A percentile compares a stretch with the other conserved stretches of the same genome.
These are phyloP conservation scores for Aechmea fasciata DNA, from an alignment of 176 grass and related monocot species.

Conservation along the genomic window DNA sequence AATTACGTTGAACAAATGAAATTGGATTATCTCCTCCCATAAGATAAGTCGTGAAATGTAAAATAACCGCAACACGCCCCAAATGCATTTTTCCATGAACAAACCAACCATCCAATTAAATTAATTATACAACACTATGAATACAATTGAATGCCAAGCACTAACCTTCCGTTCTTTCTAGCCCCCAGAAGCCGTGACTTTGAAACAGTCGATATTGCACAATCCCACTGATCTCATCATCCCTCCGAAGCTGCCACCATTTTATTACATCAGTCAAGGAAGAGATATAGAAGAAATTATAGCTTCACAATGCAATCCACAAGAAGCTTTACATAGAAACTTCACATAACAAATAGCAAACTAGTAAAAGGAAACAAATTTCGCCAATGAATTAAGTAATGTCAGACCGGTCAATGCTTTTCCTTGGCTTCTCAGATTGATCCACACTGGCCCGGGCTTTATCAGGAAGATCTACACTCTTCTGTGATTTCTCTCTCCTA, in stretches of 20 bases:
- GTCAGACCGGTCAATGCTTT: slow-evolving; percentile 84
- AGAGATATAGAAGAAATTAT: neutral
- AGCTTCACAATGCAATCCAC: slow-evolving; percentile 12
- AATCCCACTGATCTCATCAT: slow-evolving; percentile 84
- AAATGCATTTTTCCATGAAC: slow-evolving; percentile 16
- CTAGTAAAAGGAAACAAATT: slow-evolving; percentile 1
- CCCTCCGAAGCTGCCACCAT: slow-evolving; percentile 66
- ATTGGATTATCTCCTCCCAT: slow-evolving; percentile 21
- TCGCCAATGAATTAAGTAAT: slow-evolving; percentile 6
- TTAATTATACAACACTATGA: slow-evolving; percentile 42
- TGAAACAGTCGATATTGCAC: slow-evolving; percentile 97
- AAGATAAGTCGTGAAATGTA: slow-evolving; percentile 14
- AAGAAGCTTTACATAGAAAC: slow-evolving; percentile 4
- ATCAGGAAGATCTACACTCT: slow-evolving; percentile 61
- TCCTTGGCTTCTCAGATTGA: slow-evolving; percentile 77
- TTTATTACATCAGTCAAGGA: slow-evolving; percentile 15
- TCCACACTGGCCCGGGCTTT: slow-evolving; percentile 62
- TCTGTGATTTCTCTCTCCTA: slow-evolving; percentile 62
- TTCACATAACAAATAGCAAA: neutral
- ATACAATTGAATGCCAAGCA: slow-evolving; percentile 33
- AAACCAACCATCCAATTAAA: slow-evolving; percentile 63
- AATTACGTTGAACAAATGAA: neutral
- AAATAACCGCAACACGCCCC: slow-evolving; percentile 9
- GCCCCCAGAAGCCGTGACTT: slow-evolving; percentile 57
- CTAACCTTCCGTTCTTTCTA: slow-evolving; percentile 44